phyloP scores from a whole-genome alignment of 176 grass and related monocot genomes.

The Oryza officinalis region DNA sequence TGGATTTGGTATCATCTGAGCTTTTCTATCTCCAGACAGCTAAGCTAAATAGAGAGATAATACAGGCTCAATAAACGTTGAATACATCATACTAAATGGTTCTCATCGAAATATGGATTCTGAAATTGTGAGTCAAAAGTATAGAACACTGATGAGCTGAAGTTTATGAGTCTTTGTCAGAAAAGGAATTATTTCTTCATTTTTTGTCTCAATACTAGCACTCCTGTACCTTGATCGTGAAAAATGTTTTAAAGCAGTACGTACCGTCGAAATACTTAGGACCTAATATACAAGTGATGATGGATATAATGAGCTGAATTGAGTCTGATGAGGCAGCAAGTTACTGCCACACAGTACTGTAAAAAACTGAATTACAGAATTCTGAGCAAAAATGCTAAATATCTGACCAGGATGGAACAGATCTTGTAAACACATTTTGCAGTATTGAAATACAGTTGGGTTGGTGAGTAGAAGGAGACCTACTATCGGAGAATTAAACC shows the following conservation, averaged over 20 bases:
- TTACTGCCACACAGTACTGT: not conserved
- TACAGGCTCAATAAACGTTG: not conserved
- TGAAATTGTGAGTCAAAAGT: not conserved
- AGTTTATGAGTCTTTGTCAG: not conserved
- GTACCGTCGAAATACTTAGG: not conserved
- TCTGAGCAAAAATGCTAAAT: slow-evolving; percentile 12
- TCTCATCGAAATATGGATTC: not conserved
- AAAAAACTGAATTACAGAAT: slow-evolving; percentile 6
- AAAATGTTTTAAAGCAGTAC: not conserved
- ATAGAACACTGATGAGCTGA: not conserved
- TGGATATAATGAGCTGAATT: not conserved
- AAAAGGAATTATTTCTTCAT: not conserved
- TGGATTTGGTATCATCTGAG: slow-evolving; percentile 16
- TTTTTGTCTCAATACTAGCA: not conserved
- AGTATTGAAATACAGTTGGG: not conserved
- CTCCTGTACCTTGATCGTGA: not conserved
- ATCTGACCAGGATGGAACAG: not conserved
- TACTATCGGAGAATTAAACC: slow-evolving; percentile 47
- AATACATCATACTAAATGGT: not conserved
- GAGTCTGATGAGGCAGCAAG: not conserved
- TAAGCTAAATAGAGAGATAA: not conserved
- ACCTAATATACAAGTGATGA: not conserved
- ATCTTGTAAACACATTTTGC: not conserved
- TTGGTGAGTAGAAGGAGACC: slow-evolving; percentile 4
- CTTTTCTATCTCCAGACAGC: not conserved